Evolutionary conservation across 371 early-diverging fungal genomes (phyloP), one percentile per base, ranked within the genome.

Genomic region (Gilbertella persicaria): DNA sequence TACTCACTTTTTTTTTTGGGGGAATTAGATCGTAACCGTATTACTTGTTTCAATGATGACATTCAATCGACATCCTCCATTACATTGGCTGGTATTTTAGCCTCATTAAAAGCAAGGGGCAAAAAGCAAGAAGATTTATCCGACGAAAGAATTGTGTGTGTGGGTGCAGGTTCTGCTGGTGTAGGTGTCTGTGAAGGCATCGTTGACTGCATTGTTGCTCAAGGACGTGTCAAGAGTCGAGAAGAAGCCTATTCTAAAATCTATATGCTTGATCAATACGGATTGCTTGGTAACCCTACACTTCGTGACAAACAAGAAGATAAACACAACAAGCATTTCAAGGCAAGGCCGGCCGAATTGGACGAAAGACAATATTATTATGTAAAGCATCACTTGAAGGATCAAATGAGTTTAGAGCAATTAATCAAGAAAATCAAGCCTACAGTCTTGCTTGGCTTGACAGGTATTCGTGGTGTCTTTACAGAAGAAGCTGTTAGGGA

Each of bases 31-130:
- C 81, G 75, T 33, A 62, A 87, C 48, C 66, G 74, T 36, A 55
- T 82, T 46, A 82, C 82, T 47, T 82, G 82, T 38, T 87, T 87
- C 63, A 87, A 87, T 55, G 87, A 87, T 54, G 87, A 87, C 52
- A 87, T 87, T 29, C 87, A 86, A 52, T 78, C 78, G 1, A 85
- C 85, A 0, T 82, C 83, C n/a, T 78, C 84, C 23, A 81, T 85
- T 35, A 78, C 82, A 20, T 53, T 85, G 48, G 85, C 85, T n/a
- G 81, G 84, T 69, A 71, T 85, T 26, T 65, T 85, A 23, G 79
- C 81, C 25, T 68, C 84, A 1, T 50, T 87, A 20, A 84, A 83
- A 53, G 82, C 80, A 10, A 75, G 83, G 53, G 66, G 78, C 0
- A 38, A 38, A 13, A 40, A 67, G 20, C 73, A 74, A 45, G 78